A percentile compares a stretch with the other conserved stretches of the same genome.
These are phyloP conservation scores for Populus ilicifolia DNA, from an alignment of 345 rosid species.

Conservation along the genomic window DNA sequence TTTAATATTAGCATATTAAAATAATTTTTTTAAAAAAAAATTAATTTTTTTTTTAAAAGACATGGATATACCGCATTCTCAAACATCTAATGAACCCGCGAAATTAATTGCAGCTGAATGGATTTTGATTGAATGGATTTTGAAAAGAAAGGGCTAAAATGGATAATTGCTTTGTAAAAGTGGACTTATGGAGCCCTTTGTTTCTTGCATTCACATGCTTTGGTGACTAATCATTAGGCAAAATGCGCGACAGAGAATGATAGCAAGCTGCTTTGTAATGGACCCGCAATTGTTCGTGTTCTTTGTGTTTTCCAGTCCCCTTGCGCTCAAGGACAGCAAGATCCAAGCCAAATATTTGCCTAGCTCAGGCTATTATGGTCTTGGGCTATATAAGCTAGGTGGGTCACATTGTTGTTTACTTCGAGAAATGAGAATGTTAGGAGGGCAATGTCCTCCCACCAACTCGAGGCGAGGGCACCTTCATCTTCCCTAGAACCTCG, in stretches of 20 bases:
- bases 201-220: conserved; percentile 30
- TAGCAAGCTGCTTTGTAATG: background rate
- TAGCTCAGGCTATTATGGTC: conserved; percentile 1
- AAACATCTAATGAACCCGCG: no score
- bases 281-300: conserved; percentile 2
- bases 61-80: no score
- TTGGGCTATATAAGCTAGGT: background rate
- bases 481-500: background rate
- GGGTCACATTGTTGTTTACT: conserved; percentile 22
- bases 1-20: no score
- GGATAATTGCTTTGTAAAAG: conserved; percentile 1
- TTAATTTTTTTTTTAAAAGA: no score
- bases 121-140: conserved; percentile 6
- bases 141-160: background rate
- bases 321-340: conserved; percentile 17
- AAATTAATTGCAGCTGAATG: conserved; percentile 19
- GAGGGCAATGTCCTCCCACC: background rate
- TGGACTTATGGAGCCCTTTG: conserved; percentile 15
- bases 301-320: background rate
- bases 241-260: conserved; percentile 18
- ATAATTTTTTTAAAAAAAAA: no score
- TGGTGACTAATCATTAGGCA: conserved; percentile 41
- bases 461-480: background rate
- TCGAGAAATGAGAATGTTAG: background rate
- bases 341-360: conserved; percentile 22